Conservation (phyloP, 1,284 basidiomycete species). For the Cerioporus squamosus region DNA sequence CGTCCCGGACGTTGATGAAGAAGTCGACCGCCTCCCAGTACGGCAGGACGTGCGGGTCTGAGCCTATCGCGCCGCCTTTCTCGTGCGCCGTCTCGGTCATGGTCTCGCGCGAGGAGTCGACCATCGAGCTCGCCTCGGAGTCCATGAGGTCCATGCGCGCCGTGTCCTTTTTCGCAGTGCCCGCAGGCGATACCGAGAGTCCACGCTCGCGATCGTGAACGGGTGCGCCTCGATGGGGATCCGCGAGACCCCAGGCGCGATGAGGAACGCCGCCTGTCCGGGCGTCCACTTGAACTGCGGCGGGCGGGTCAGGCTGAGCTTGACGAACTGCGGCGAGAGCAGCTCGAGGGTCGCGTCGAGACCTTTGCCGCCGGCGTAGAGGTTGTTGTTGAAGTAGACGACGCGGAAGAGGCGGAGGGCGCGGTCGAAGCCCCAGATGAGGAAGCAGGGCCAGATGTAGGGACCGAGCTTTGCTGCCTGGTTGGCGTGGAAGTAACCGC, state of each 20-base stretch:
- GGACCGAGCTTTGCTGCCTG: constrained; percentile 16
- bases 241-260: constrained; percentile 45
- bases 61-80: not conserved
- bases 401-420: constrained; percentile 54
- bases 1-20: constrained; percentile 52
- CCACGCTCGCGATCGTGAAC: constrained; percentile 54
- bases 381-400: constrained; percentile 53
- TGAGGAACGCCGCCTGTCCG: constrained; percentile 55
- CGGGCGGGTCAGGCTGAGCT: constrained; percentile 49
- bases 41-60: constrained; percentile 4
- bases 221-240: constrained; percentile 55
- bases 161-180: constrained; percentile 5
- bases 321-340: constrained; percentile 53
- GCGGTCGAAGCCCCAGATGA: constrained; percentile 70
- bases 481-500: constrained; percentile 39
- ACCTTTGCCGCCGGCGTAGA: constrained; percentile 36
- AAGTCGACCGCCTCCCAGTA: constrained; percentile 50
- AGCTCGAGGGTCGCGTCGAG: constrained; percentile 46
- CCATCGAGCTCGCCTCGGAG: not conserved
- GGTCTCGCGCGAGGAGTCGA: not conserved
- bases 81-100: not conserved
- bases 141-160: constrained; percentile 2
- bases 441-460: constrained; percentile 58
- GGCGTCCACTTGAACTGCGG: constrained; percentile 46
- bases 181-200: constrained; percentile 22